A percentile compares a stretch with the other conserved stretches of the same genome.
Conservation (phyloP, 2,329 filamentous ascomycete genomes). For the Rhinocladiella mackenziei region DNA sequence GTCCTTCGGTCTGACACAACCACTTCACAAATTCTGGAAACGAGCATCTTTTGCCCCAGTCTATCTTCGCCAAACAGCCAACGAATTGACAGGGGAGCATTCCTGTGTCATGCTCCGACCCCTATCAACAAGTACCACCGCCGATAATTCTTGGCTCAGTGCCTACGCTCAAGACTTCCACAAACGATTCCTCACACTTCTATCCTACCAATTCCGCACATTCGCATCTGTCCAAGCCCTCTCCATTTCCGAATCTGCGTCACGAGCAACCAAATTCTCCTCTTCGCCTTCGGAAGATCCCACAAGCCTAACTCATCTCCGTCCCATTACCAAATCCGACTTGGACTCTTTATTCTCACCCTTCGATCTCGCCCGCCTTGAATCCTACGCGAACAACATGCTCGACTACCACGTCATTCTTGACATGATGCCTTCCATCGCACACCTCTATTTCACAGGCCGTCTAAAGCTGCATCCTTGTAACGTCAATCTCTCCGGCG, state of each 20-base stretch:
- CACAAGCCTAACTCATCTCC: slow-evolving; percentile 45
- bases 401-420: slow-evolving; percentile 97
- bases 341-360: slow-evolving; percentile 77
- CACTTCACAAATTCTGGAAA: slow-evolving; percentile 97
- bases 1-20: slow-evolving; percentile 83
- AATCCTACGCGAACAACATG: slow-evolving; percentile 94
- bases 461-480: slow-evolving; percentile 53
- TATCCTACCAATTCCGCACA: slow-evolving; percentile 86
- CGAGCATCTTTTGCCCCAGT: slow-evolving; percentile 79
- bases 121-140: slow-evolving; percentile 52
- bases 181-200: slow-evolving; percentile 79
- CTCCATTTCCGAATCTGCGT: slow-evolving; percentile 82
- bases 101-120: slow-evolving; percentile 95
- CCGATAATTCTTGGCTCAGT: slow-evolving; percentile 78
- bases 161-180: slow-evolving; percentile 93
- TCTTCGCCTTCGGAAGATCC: slow-evolving; percentile 62
- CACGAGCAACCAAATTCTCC: slow-evolving; percentile 35
- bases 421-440: slow-evolving; percentile 80
- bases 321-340: slow-evolving; percentile 64
- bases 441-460: slow-evolving; percentile 79
- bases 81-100: slow-evolving; percentile 94
- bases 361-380: slow-evolving; percentile 90
- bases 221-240: slow-evolving; percentile 77
- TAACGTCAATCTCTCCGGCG: slow-evolving; percentile 67
- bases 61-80: slow-evolving; percentile 90